Base-by-base conservation (phyloP, 2,329 filamentous ascomycete species). In the Chrysoporthe cubensis region DNA sequence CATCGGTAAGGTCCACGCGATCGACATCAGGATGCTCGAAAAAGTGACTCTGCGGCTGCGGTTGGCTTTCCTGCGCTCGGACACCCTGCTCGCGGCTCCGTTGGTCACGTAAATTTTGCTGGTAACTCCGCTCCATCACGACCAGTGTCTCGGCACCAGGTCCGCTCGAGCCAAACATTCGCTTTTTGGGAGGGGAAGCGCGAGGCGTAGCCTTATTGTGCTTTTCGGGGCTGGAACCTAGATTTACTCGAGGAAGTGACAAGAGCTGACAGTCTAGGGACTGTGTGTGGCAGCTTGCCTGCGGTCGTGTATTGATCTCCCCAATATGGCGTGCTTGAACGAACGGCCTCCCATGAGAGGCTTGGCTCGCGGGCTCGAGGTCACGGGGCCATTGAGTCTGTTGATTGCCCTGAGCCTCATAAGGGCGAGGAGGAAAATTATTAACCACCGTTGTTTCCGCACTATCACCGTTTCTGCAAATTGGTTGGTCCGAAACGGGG, bases 91-190 rank as follows among this genome's bases (percentile, higher is more conserved):
- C 62, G 58, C 57, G 67, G 26, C n/a, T 71, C 46, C 43, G 62
- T 67, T 34, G 66, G 4, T 68, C 69, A 6, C 66, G 54, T 21
- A 74, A 67, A 62, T 77, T 76, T 73, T 77, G 76, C n/a, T 70
- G 68, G 11, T 73, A 71, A 62, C 72, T 76, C 21, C 74, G 74
- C 66, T 77, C 74, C 14, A 78, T 72, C 11, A 74, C 75, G 26
- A 75, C 73, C 42, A 73, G 67, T 13, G 73, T 68, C 43, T 76
- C 74, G 2, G 72, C 70, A 13, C 72, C 73, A 5, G 58, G 64
- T 16, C 71, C 71, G 54, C 74, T 78, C 2, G 78, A 76, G 6
- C 74, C 74, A 66, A 80, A 78, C 62, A 79, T 77, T 7, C 74
- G 76, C 40, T 75, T 77, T 2, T 75, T 78, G 8, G 75, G 74